Conservation (phyloP, 2,329 filamentous ascomycete species). For the Penicillium sp. region DNA sequence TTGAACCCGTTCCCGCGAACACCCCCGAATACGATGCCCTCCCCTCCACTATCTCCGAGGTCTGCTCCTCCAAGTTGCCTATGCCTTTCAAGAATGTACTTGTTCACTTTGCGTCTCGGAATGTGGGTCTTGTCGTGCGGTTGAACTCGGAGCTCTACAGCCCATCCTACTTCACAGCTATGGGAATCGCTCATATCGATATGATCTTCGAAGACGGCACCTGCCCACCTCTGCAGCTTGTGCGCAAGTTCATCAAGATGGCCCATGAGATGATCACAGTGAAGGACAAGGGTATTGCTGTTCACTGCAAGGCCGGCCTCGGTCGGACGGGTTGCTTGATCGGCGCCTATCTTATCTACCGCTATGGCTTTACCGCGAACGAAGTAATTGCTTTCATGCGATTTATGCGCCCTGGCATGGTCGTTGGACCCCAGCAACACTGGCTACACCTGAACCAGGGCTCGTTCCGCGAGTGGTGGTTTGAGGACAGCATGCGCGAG, state of each 20-base stretch:
- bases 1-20: constrained; percentile 67
- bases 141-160: constrained; percentile 96
- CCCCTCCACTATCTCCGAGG: constrained; percentile 71
- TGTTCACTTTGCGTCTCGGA: constrained; percentile 79
- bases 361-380: constrained; percentile 94
- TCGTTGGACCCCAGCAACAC: constrained; percentile 96
- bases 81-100: constrained; percentile 95
- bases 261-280: constrained; percentile 92
- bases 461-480: constrained; percentile 98
- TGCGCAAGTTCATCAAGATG: constrained; percentile 90
- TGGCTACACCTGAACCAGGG: constrained; percentile 98
- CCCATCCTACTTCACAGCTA: constrained; percentile 91
- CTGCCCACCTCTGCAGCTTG: constrained; percentile 83
- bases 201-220: constrained; percentile 99
- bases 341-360: constrained; percentile 95
- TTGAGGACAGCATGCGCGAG: constrained; percentile 74
- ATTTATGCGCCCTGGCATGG: constrained; percentile 99
- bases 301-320: constrained; percentile 97
- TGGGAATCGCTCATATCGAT: constrained; percentile 93
- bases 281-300: constrained; percentile 88
- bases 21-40: constrained; percentile 73
- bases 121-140: constrained; percentile 90
- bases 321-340: constrained; percentile 95
- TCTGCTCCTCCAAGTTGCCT: constrained; percentile 70
- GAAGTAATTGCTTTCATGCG: constrained; percentile 98